Conservation (phyloP, 257 asterid species). For the Leptodermis oblonga region DNA sequence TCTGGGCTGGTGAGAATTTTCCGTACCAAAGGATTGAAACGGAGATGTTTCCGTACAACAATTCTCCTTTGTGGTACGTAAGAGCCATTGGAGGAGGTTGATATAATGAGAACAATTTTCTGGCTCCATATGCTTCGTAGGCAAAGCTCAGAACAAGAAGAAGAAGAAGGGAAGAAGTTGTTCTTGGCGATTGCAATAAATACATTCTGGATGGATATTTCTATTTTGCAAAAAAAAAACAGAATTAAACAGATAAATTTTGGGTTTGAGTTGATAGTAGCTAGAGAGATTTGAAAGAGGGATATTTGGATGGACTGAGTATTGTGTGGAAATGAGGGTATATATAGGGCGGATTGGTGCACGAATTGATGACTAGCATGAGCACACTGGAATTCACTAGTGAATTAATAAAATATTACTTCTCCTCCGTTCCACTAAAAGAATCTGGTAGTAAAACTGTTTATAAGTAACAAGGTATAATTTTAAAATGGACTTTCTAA, state of each 20-base stretch:
- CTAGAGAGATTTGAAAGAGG: background rate
- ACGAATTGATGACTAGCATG: background rate
- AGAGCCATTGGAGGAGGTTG: conserved; percentile 25
- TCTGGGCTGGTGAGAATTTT: conserved; percentile 25
- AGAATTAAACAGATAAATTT: too few species aligned
- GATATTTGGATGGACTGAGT: background rate
- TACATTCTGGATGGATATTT: conserved; percentile 12
- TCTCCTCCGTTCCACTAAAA: too few species aligned
- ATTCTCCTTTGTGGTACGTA: conserved; percentile 23
- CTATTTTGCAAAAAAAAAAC: background rate
- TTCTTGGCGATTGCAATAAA: background rate
- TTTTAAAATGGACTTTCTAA: too few species aligned
- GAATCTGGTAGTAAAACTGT: too few species aligned
- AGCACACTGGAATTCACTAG: background rate
- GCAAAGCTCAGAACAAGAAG: conserved; percentile 16
- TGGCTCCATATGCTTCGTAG: conserved; percentile 11
- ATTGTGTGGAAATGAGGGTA: background rate
- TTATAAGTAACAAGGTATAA: too few species aligned
- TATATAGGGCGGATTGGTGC: conserved; percentile 9
- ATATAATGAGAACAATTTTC: conserved; percentile 22
- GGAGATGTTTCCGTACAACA: conserved; percentile 20
- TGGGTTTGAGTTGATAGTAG: background rate
- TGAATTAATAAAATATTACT: background rate
- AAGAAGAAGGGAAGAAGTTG: conserved; percentile 5
- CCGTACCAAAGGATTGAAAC: conserved; percentile 31